Conservation (phyloP, 768 basidiomycete species). For the Cantharellus cinnabarinus region DNA sequence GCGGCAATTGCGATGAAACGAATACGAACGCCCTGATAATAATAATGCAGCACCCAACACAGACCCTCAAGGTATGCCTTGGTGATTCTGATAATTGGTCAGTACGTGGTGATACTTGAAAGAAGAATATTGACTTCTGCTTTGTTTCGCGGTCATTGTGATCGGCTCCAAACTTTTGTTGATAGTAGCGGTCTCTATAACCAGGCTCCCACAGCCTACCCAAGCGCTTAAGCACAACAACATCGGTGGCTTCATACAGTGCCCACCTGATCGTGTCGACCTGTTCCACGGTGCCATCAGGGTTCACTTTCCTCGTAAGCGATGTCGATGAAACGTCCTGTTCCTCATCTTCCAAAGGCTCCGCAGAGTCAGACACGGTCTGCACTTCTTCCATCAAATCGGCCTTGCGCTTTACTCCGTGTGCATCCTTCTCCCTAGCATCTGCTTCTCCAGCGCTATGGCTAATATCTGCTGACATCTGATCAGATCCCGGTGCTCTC, state of each 20-base stretch:
- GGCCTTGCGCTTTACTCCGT: conserved; percentile 27
- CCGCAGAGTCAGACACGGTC: conserved; percentile 11
- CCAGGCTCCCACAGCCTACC: conserved; percentile 85
- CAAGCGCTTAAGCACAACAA: conserved; percentile 7
- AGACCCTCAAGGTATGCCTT: conserved; percentile 82
- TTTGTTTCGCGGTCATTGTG: conserved; percentile 37
- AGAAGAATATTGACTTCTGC: conserved; percentile 33
- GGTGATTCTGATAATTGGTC: conserved; percentile 16
- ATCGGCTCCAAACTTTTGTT: conserved; percentile 73
- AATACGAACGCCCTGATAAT: conserved; percentile 80
- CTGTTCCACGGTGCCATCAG: conserved; percentile 89
- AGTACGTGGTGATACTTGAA: conserved; percentile 26
- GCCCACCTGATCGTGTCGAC: conserved; percentile 78
- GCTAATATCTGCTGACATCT: conserved; percentile 7
- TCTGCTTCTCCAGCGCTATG: conserved; percentile 12
- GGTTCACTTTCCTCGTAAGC: conserved; percentile 51
- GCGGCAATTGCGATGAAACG: conserved; percentile 8
- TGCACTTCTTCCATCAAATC: conserved; percentile 18
- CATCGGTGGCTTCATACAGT: background rate
- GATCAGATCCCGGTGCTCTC: background rate
- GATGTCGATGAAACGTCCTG: conserved; percentile 17
- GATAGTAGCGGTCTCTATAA: conserved; percentile 87
- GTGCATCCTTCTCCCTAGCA: conserved; percentile 9
- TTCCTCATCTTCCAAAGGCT: conserved; percentile 21
- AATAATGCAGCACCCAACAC: conserved; percentile 90